phyloP scores from a whole-genome alignment of 2,329 filamentous ascomycete species.

The Stachybotrys chlorohalonatus region DNA sequence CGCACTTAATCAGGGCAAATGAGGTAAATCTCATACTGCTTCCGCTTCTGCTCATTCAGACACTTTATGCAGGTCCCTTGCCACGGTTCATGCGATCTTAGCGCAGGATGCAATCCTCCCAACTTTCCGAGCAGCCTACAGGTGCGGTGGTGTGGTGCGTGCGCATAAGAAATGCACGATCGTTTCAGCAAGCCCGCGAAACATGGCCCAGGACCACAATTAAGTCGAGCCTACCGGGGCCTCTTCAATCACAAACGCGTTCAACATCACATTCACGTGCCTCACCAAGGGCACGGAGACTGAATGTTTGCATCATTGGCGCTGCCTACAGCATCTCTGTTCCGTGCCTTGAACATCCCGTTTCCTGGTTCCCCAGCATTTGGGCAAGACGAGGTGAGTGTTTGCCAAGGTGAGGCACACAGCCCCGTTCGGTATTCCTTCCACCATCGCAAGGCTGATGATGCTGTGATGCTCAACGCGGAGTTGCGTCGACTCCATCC shows the following conservation, averaged over 20 bases:
- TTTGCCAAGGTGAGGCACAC: too few species aligned
- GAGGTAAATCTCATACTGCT: neutral
- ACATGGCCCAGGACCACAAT: neutral
- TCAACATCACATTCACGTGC: neutral
- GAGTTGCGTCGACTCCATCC: neutral
- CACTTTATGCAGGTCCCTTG: neutral
- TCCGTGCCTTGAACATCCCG: too few species aligned
- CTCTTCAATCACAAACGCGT: neutral
- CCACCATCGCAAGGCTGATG: neutral
- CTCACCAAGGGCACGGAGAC: neutral
- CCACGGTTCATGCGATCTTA: neutral
- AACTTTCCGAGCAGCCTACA: neutral
- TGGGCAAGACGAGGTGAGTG: too few species aligned
- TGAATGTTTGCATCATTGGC: too few species aligned
- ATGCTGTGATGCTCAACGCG: neutral
- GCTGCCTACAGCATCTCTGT: too few species aligned
- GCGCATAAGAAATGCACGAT: neutral
- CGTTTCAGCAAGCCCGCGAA: neutral
- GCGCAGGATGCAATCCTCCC: neutral
- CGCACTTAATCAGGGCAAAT: too few species aligned
- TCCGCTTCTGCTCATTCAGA: neutral
- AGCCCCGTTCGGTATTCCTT: neutral
- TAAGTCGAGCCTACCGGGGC: neutral
- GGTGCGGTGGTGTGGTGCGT: neutral
- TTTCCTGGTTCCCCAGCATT: too few species aligned